Conservation (phyloP, 495 filamentous ascomycete genomes). For the Xanthoparmelia taractica region DNA sequence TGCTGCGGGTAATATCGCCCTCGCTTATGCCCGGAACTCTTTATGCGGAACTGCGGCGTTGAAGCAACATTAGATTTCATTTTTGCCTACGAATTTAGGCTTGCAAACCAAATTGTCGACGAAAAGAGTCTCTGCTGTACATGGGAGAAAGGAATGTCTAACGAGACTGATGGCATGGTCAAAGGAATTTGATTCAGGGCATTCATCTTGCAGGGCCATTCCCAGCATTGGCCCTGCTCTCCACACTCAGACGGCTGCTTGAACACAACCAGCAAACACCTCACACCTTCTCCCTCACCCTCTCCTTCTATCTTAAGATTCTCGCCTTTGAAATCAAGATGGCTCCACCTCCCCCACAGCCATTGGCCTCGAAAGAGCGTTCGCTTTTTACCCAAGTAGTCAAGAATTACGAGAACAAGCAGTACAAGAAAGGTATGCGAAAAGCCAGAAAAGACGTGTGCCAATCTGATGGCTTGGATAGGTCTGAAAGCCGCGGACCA, state of each 20-base stretch:
- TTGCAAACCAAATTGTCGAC: neutral
- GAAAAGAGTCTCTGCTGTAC: neutral
- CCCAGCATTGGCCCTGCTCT: slow-evolving; percentile 7
- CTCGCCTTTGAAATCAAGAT: neutral
- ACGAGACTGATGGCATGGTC: slow-evolving; percentile 3
- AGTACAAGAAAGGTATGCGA: slow-evolving; percentile 80
- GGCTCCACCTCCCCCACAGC: slow-evolving; percentile 50
- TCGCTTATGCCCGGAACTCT: slow-evolving; percentile 2
- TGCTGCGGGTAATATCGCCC: slow-evolving; percentile 1
- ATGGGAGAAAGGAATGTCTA: neutral
- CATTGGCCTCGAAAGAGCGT: slow-evolving; percentile 78
- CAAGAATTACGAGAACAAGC: slow-evolving; percentile 93
- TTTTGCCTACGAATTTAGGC: neutral
- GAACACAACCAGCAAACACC: neutral
- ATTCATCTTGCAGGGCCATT: slow-evolving; percentile 9
- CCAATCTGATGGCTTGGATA: slow-evolving; percentile 27
- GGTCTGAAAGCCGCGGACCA: slow-evolving; percentile 89
- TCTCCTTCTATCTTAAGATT: neutral
- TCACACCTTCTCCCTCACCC: neutral
- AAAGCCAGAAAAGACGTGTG: slow-evolving; percentile 9
- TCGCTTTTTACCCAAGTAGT: slow-evolving; percentile 90
- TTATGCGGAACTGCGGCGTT: neutral
- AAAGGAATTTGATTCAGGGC: neutral
- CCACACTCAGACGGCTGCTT: slow-evolving; percentile 1
- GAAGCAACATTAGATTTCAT: neutral